Conservation (phyloP, 306 rosid genomes). For the Argentina anserina region DNA sequence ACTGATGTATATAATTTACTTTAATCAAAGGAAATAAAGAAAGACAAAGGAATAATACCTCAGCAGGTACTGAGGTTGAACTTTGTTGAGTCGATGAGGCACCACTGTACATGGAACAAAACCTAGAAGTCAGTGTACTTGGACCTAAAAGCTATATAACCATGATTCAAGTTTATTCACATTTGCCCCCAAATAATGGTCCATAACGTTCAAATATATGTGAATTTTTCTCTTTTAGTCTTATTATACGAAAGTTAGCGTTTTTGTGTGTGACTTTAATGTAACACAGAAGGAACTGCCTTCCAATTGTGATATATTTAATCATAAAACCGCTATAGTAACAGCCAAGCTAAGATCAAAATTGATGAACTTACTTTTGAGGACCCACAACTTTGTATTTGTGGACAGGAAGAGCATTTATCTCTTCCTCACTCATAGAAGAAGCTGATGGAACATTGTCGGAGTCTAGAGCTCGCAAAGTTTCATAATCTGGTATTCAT, state of each 20-base stretch:
- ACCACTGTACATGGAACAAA: constrained; percentile 40
- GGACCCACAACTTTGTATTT: constrained; percentile 67
- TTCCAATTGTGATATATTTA: neutral
- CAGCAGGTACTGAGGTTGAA: constrained; percentile 57
- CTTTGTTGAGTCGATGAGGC: constrained; percentile 50
- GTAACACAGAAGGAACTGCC: neutral
- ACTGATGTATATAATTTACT: neutral
- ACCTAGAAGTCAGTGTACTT: constrained; percentile 5
- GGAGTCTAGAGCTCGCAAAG: constrained; percentile 78
- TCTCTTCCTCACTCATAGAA: constrained; percentile 87
- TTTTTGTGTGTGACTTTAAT: neutral
- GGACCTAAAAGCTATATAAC: constrained; percentile 7
- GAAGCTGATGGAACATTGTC: constrained; percentile 69
- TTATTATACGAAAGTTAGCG: neutral
- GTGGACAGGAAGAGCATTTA: constrained; percentile 84
- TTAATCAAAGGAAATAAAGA: neutral
- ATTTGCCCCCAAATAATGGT: neutral
- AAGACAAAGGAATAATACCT: constrained; percentile 43
- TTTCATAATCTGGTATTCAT: constrained; percentile 62
- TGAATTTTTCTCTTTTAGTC: neutral
- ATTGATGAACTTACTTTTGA: constrained; percentile 48
- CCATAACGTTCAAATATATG: neutral
- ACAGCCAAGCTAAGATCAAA: neutral
- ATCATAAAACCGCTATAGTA: neutral
- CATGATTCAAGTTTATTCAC: neutral